A percentile compares a stretch with the other conserved stretches of the same genome.
Conservation (phyloP, 2,329 filamentous ascomycete species). For the Zopfia rhizophila region DNA sequence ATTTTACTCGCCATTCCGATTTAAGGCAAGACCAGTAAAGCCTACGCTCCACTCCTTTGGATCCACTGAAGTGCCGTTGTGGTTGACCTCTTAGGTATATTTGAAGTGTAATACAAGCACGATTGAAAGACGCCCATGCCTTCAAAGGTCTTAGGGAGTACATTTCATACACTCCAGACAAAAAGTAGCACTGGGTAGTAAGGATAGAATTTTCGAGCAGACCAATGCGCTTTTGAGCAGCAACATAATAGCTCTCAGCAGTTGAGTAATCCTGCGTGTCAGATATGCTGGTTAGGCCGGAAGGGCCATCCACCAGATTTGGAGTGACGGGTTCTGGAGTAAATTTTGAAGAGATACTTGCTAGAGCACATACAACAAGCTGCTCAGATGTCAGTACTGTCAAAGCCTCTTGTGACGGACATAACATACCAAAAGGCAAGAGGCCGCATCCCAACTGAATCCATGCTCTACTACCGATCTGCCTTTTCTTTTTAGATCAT, state of each 20-base stretch:
- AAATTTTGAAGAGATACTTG: constrained; percentile 36
- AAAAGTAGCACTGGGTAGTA: constrained; percentile 44
- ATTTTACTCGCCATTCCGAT: constrained; percentile 42
- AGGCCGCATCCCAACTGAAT: constrained; percentile 38
- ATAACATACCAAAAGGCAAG: constrained; percentile 42
- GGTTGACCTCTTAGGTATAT: constrained; percentile 21
- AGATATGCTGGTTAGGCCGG: constrained; percentile 22
- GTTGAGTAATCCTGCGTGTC: constrained; percentile 28
- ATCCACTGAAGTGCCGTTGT: constrained; percentile 6
- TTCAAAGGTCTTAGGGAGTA: constrained; percentile 44
- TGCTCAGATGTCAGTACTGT: constrained; percentile 5
- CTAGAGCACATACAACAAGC: constrained; percentile 47
- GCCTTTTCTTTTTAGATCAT: constrained; percentile 31
- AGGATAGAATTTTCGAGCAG: constrained; percentile 39
- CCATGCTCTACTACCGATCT: constrained; percentile 34
- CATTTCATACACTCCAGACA: constrained; percentile 49
- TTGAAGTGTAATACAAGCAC: constrained; percentile 38
- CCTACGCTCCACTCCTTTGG: constrained; percentile 32
- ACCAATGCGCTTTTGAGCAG: constrained; percentile 44
- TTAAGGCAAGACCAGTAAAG: constrained; percentile 51
- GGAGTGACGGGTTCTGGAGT: neutral
- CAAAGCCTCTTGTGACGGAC: neutral
- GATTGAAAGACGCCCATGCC: constrained; percentile 45
- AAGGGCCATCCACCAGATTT: neutral
- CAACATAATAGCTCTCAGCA: constrained; percentile 41